phyloP scores from a whole-genome alignment of 352 stramenopile genomes.

The Thalassiosira mediterranea region DNA sequence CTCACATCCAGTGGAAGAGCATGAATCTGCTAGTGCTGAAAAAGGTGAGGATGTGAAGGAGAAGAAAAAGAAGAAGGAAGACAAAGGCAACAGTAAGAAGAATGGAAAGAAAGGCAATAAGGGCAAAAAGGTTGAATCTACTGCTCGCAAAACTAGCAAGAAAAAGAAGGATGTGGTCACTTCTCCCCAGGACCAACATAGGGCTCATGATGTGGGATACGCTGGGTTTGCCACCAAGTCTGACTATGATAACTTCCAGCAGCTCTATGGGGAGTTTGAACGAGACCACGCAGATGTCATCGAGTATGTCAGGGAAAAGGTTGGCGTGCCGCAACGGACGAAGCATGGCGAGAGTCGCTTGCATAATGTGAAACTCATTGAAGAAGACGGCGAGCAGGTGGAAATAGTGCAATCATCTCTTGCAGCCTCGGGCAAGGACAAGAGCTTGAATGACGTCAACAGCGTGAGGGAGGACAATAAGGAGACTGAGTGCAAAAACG shows the following conservation, averaged over 20 bases:
- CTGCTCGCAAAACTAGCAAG: not conserved
- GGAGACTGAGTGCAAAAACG: no score
- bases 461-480: no score
- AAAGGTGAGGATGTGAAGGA: not conserved
- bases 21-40: not conserved
- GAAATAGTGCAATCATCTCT: no score
- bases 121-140: not conserved
- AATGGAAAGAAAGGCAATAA: not conserved
- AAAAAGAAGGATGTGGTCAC: not conserved
- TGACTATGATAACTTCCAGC: constrained; percentile 17
- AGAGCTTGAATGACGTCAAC: no score
- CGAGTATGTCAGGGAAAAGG: constrained; percentile 10
- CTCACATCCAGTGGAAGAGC: no score
- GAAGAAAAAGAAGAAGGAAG: constrained; percentile 7
- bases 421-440: no score
- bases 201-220: constrained; percentile 6
- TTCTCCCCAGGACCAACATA: no score
- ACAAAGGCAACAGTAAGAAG: not conserved
- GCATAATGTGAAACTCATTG: no score
- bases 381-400: no score
- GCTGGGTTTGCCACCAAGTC: constrained; percentile 9
- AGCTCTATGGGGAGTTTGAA: constrained; percentile 4
- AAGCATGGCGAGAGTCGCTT: no score
- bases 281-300: constrained; percentile 5
- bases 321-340: no score